Evolutionary conservation across 2,329 filamentous ascomycete species (phyloP), one percentile per base, ranked within the genome.

Genomic region (Colletotrichum paranaense): DNA sequence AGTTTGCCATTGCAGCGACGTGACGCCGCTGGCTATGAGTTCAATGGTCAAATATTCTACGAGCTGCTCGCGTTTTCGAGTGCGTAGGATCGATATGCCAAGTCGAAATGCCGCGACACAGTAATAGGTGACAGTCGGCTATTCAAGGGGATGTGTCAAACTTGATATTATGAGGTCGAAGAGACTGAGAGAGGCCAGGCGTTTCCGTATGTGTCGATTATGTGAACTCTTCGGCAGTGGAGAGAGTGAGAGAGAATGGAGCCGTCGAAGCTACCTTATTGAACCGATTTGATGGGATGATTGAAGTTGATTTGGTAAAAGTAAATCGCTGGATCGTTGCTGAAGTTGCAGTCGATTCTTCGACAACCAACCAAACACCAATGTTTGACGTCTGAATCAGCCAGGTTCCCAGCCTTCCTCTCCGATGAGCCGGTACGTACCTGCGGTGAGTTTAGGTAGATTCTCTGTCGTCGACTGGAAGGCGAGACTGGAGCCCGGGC

Each of bases 1-100:
- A 70, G 19, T 60, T 73, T 53, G 56, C 70, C 70, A 73, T 73
- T 7, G 38, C 28, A 19, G 53, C 42, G 32, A 8, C 16, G 53
- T 28, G 28, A 63, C 42, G 28, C 60, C n/a, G 4, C 19, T 19
- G 12, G 32, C 28, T 46, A 11, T 16, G 35, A 22, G 24, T 19
- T 11, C 12, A 30, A 24, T n/a, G 19, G 28, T 19, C 42, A 49
- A 22, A 3, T 22, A 35, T 11, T 24, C n/a, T 6, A 16, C 5
- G 60, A 32, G 42, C 6, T 11, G 11, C 22, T 12, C 9, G 5
- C 5, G 19, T 16, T 52, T 52, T n/a, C 38, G 32, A 1, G 9
- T 19, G 42, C 16, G 19, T n/a, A 22, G 9, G 4, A 9, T 49
- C 8, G 19, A 42, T 52, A 35, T 35, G n/a, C 28, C 5, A 35